phyloP scores from a whole-genome alignment of 345 rosid genomes.

The Anastatica hierochuntica region DNA sequence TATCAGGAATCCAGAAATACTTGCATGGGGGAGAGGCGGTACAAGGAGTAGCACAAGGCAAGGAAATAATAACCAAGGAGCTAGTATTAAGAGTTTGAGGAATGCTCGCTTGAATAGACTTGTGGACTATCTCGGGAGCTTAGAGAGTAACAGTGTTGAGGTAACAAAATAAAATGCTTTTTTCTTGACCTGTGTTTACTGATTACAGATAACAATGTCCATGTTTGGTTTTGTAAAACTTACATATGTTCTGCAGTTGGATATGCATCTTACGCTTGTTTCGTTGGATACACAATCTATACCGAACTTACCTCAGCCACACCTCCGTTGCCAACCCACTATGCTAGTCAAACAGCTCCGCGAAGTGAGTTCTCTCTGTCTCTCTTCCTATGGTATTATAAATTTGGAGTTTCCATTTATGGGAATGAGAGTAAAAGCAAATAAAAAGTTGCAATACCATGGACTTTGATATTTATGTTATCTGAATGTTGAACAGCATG shows the following conservation, averaged over 20 bases:
- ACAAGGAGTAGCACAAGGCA: conserved; percentile 78
- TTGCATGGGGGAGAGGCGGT: conserved; percentile 95
- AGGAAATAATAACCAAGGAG: conserved; percentile 41
- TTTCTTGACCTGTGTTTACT: not conserved
- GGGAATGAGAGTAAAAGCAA: not conserved
- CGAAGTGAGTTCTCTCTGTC: conserved; percentile 44
- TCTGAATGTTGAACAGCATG: conserved; percentile 35
- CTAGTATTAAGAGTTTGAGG: conserved; percentile 43
- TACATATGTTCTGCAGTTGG: conserved; percentile 38
- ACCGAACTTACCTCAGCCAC: conserved; percentile 60
- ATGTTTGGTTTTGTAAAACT: not conserved
- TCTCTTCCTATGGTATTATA: conserved; percentile 22
- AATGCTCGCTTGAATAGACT: conserved; percentile 58
- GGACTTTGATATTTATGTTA: not conserved
- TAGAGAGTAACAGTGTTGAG: conserved; percentile 53
- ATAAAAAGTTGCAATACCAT: conserved; percentile 1
- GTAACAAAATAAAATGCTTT: conserved; percentile 29
- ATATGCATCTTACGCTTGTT: conserved; percentile 59
- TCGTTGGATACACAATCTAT: conserved; percentile 44
- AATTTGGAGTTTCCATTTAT: conserved; percentile 9
- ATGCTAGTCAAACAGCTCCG: conserved; percentile 55
- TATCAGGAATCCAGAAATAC: conserved; percentile 59
- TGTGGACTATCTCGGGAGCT: conserved; percentile 57
- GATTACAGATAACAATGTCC: not conserved
- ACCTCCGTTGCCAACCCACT: conserved; percentile 58